A percentile compares a stretch with the other conserved stretches of the same genome.
phyloP scores from a whole-genome alignment of 2,329 filamentous ascomycete species.

The Aureobasidium pullulans region DNA sequence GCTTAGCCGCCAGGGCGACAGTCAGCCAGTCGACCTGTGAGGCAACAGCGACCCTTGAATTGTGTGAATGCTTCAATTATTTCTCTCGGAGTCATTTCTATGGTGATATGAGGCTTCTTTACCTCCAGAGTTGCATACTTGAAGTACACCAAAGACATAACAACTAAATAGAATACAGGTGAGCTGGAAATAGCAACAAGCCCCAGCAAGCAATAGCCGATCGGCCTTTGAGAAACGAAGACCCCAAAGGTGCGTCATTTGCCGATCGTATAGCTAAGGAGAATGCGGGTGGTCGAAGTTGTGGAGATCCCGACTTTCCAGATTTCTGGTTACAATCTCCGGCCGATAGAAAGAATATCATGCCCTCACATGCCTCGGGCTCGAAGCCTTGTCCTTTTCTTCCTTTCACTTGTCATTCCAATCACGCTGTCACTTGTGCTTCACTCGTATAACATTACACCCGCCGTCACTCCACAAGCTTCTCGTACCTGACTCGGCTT shows the following conservation, averaged over 20 bases:
- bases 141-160: too few relatives aligned
- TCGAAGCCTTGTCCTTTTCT: background rate
- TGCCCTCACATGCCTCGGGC: constrained; percentile 1
- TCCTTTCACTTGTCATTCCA: background rate
- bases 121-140: too few relatives aligned
- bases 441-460: background rate
- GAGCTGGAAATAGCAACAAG: too few relatives aligned
- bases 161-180: too few relatives aligned
- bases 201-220: background rate
- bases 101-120: too few relatives aligned
- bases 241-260: background rate
- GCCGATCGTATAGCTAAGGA: background rate
- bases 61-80: background rate
- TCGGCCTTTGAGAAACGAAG: background rate
- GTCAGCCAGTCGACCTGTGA: constrained; percentile 1
- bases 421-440: background rate
- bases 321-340: constrained; percentile 1
- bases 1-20: background rate
- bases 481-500: background rate
- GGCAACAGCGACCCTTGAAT: background rate
- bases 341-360: background rate
- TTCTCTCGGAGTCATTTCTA: too few relatives aligned
- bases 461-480: background rate
- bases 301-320: constrained; percentile 8
- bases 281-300: background rate